These are phyloP conservation scores for Theobroma cacao DNA, from an alignment of 345 rosid genomes.

Conservation along the genomic window DNA sequence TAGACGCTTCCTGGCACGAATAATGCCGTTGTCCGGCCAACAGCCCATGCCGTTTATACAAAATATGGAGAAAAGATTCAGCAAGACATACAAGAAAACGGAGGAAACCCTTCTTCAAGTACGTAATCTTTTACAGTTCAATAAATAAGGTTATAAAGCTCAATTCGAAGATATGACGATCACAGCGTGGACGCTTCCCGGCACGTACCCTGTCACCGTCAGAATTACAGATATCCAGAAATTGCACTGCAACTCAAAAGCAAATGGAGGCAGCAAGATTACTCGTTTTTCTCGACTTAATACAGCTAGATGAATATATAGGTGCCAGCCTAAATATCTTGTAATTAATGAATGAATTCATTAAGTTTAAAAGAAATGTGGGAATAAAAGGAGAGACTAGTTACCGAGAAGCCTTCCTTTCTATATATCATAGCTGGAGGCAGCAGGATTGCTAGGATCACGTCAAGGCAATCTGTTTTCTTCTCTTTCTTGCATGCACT, in stretches of 20 bases:
- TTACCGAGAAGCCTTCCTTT: neutral
- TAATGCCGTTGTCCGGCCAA: no score
- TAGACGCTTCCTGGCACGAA: no score
- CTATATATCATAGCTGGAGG: neutral
- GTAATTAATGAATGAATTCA: no score
- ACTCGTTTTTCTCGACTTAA: neutral
- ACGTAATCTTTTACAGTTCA: no score
- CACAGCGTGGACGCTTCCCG: constrained; percentile 3
- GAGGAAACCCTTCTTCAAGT: neutral
- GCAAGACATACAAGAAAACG: no score
- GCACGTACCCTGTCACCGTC: neutral
- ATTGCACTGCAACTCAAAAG: neutral
- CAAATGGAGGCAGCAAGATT: neutral
- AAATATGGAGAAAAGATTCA: no score
- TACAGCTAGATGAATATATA: neutral
- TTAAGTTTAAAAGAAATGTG: neutral
- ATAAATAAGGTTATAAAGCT: neutral
- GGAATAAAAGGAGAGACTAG: neutral
- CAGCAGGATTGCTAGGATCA: neutral
- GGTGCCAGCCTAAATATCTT: no score
- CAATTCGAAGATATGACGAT: neutral
- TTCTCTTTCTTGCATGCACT: neutral
- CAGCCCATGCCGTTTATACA: no score
- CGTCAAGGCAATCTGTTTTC: neutral
- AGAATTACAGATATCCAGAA: neutral